Evolutionary conservation across 768 basidiomycete species (phyloP), one percentile per base, ranked within the genome.

Genomic region (Termitomyces sp.): DNA sequence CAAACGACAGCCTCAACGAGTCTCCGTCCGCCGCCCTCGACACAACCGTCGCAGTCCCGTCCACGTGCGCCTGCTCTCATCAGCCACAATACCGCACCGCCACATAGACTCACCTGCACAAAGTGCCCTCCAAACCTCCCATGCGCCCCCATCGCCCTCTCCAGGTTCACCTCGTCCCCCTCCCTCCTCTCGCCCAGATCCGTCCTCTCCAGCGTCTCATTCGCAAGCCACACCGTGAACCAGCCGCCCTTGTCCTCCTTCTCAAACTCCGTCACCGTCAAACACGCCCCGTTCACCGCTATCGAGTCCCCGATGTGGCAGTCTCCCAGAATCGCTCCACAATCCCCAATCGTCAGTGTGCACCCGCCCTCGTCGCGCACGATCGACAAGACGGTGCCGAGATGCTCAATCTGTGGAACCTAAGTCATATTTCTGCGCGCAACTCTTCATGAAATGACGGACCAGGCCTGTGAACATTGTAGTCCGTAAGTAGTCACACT

Each of bases 271-370:
- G 88, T 94, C 43, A 96, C 96, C 0, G 97, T 98, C 67, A 99
- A 68, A 68, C 97, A 98, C 43, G 80, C 81, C 17, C 92, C 90
- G 59, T 91, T 89, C 61, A 94, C 88, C 41, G 90, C 89, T 54
- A 96, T 98, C 25, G 93, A 95, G 76, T 98, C 97, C 2, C 97
- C 97, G 52, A 94, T 77, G 60, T 88, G 83, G 73, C 94, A 98
- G 68, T 99, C 97, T 5, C 68, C 83, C 3, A 99, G 77, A 64
- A 99, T 88, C 5, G 82, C 76, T 0, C 76, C 81, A 3, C 88
- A 79, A 58, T 91, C 72, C 17, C 80, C 73, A 69, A 99, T 86
- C 10, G 83, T 88, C 47, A 98, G 76, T 3, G 87, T 87, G 72
- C 92, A 97, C 7, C 96, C 94, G 14, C 84, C 84, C 16, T 70